Evolutionary conservation across 768 basidiomycete species (phyloP), one percentile per base, ranked within the genome.

Genomic region (Suillus variegatus): DNA sequence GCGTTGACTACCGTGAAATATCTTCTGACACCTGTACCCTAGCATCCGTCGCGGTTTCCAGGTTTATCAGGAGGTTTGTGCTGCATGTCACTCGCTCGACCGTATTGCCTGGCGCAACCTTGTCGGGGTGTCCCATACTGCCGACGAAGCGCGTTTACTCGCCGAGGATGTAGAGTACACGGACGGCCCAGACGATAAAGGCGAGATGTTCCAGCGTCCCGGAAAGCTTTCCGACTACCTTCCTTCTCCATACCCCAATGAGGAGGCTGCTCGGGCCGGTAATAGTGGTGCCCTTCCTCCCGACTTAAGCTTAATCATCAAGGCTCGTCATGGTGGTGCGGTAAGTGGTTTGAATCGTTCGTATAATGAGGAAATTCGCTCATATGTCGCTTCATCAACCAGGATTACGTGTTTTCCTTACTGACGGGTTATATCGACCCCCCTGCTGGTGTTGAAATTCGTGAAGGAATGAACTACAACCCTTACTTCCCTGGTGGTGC

Each of bases 61-160:
- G 78, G 97, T 99, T 64, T 99, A 99, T 85, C 94, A 95, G 69
- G 97, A 99, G 81, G 97, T 99, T 64, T 99, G 97, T 76, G 94
- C 97, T 18, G 95, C 97, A 13, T 99, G 97, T 80, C 97, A 99
- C 79, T 99, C 97, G 41, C 89, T 99, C 64, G 94, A 99, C 82
- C 95, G 97, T 72, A 96, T 99, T 75, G 97, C 97, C 65, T 99
- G 97, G 97, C 94, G 97, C 76, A 99, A 99, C 82, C 84, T 99
- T 65, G 97, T 99, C 69, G 97, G 95, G 74, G 95, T 98, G 63
- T 97, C 95, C 36, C 97, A 99, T 82, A 94, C 92, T 71, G 97
- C 84, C 51, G 92, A 95, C 69, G 96, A 99, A 81, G 84, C 84
- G 62, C 92, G 93, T 78, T 82, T 84, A 2, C 87, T 99, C 91